These are phyloP conservation scores for Clohesyomyces aquaticus DNA, from an alignment of 495 filamentous ascomycete species.

Conservation along the genomic window DNA sequence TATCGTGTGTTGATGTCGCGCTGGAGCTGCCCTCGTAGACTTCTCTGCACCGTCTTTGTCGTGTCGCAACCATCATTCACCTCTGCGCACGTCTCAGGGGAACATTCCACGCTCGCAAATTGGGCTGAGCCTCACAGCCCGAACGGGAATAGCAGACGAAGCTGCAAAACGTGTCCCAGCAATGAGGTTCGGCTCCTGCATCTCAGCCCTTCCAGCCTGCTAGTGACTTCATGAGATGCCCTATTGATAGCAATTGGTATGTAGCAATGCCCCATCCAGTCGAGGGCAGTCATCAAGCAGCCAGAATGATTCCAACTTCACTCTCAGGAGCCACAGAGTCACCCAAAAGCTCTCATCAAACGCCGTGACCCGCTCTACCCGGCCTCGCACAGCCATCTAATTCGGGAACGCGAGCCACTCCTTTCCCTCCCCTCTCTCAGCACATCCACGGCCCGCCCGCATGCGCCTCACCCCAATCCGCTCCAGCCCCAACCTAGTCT, in stretches of 20 bases:
- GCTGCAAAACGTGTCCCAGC: conserved; percentile 32
- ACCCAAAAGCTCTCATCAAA: neutral
- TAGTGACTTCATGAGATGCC: neutral
- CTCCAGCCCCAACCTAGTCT: too few species aligned
- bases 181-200: conserved; percentile 12
- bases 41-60: neutral
- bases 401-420: too few species aligned
- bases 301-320: neutral
- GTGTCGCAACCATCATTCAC: neutral
- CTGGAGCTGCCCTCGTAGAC: too few species aligned
- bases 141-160: conserved; percentile 26
- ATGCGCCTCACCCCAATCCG: neutral
- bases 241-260: too few species aligned
- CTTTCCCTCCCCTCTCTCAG: too few species aligned
- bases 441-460: neutral
- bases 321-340: neutral
- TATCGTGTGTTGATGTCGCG: too few species aligned
- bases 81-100: conserved; percentile 17
- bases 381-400: too few species aligned
- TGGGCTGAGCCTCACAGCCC: conserved; percentile 24
- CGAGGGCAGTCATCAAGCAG: too few species aligned
- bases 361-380: neutral
- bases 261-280: too few species aligned
- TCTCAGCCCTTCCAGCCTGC: neutral
- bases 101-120: conserved; percentile 21